Base-by-base conservation (phyloP, 2,329 filamentous ascomycete genomes). In the Microdochium nivale region DNA sequence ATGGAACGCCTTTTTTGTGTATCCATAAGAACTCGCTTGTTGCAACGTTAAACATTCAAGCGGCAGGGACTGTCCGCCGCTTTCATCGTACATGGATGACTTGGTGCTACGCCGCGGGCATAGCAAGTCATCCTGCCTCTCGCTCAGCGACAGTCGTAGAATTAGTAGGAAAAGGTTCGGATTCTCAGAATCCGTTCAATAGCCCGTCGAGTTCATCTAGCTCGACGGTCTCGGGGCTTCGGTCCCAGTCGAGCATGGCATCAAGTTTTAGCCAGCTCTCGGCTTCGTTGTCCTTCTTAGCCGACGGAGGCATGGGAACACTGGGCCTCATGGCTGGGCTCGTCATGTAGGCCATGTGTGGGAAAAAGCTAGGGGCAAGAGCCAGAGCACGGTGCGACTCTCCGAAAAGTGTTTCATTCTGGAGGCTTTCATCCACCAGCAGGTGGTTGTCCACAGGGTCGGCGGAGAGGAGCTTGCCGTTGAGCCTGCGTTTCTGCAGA, bases 131-230 rank as follows among this genome's bases (percentile, higher is more conserved):
- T 44, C 40, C 40, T 44, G 40, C 40, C 40, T 44, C 40, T 44
- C 40, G 40, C 40, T 44, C 40, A 44, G 40, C 40, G 40, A 44
- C 40, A 44, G 40, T 44, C 40, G 40, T 44, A 7, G 19, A 47
- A 30, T 24, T 30, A 52, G 47, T 51, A 25, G 43, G 23, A 24
- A 49, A 27, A 25, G 5, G 16, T 50, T 49, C 47, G 53, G 51
- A 23, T 25, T 27, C 54, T 77, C 71, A 90, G 67, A 83, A 89
- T 59, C 81, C 84, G 64, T 88, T 85, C 62, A 96, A 81, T 66
- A 96, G 80, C 60, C 87, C 83, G 64, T 97, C 92, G 24, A 97
- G 83, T 74, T 99, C 94, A 47, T 96, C 90, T 48, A 97, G 81
- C 67, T 95, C 90, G 59, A 97, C 86, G 57, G 84, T 87, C 72